These are phyloP conservation scores for Tetrapyrgos nigripes DNA, from an alignment of 1,284 basidiomycete species.

Conservation along the genomic window DNA sequence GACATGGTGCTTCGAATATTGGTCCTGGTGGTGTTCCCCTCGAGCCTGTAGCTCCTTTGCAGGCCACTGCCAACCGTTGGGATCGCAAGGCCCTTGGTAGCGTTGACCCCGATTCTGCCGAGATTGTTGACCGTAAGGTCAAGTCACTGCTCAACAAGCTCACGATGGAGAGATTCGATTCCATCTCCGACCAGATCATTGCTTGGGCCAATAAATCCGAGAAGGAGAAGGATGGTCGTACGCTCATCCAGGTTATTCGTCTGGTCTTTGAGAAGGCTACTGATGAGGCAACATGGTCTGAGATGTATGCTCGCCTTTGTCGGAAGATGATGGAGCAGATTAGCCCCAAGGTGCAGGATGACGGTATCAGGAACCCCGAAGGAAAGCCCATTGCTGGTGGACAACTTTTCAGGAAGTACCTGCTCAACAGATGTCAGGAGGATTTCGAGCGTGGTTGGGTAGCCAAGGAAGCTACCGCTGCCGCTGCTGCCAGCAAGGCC, in stretches of 20 bases:
- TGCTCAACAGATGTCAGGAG: conserved; percentile 92
- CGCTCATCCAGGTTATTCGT: conserved; percentile 94
- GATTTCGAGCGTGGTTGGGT: conserved; percentile 94
- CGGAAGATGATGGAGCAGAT: conserved; percentile 94
- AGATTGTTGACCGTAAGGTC: conserved; percentile 93
- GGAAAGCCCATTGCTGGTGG: conserved; percentile 90
- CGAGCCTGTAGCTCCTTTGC: conserved; percentile 80
- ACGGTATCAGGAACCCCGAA: conserved; percentile 77
- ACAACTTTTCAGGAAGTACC: conserved; percentile 93
- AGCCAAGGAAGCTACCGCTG: conserved; percentile 72
- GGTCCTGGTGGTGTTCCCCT: conserved; percentile 30
- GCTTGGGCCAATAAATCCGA: conserved; percentile 94
- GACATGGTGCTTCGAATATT: conserved; percentile 19
- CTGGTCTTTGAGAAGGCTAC: conserved; percentile 98
- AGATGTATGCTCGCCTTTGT: conserved; percentile 96
- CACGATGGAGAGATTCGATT: conserved; percentile 96
- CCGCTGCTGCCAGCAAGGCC: conserved; percentile 63
- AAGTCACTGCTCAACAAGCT: conserved; percentile 95
- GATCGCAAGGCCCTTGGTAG: conserved; percentile 47
- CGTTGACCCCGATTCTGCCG: conserved; percentile 73
- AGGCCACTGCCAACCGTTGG: conserved; percentile 87
- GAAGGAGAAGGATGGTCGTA: conserved; percentile 92
- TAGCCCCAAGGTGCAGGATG: conserved; percentile 87
- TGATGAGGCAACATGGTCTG: conserved; percentile 93
- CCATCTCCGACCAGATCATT: conserved; percentile 93